Conservation (phyloP, 192 early-diverging fungal genomes). For the Coemansia sp. region DNA sequence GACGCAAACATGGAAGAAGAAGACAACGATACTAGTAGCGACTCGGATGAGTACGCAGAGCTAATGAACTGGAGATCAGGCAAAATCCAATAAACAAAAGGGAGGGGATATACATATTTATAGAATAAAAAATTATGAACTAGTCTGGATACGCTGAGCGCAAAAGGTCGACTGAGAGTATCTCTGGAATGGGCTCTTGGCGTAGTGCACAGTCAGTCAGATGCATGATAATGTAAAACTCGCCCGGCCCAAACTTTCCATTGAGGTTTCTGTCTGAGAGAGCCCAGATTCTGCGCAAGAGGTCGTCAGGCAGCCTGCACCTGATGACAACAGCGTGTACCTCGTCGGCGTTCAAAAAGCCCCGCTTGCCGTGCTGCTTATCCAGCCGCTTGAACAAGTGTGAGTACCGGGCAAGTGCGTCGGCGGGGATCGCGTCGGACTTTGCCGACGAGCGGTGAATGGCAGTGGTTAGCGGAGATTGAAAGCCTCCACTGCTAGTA, state of each 20-base stretch:
- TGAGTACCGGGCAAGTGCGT: conserved; percentile 30
- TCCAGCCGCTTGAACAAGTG: conserved; percentile 36
- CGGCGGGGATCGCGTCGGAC: conserved; percentile 13
- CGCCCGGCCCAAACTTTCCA: conserved; percentile 42
- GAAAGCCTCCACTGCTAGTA: neutral
- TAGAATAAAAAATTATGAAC: neutral
- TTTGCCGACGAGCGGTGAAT: neutral
- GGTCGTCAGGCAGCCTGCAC: conserved; percentile 32
- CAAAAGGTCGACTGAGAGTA: conserved; percentile 33
- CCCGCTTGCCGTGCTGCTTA: conserved; percentile 25
- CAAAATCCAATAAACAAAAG: conserved; percentile 6
- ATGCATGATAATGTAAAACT: conserved; percentile 47
- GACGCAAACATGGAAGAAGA: neutral
- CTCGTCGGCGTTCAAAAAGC: conserved; percentile 23
- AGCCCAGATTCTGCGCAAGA: conserved; percentile 38
- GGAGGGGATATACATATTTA: neutral
- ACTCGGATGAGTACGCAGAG: conserved; percentile 12
- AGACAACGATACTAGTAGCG: conserved; percentile 4
- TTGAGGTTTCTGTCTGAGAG: conserved; percentile 40
- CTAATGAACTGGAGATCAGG: conserved; percentile 25
- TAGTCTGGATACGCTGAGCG: conserved; percentile 30
- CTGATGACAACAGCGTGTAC: conserved; percentile 31
- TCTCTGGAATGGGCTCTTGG: conserved; percentile 35
- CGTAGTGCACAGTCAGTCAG: conserved; percentile 34
- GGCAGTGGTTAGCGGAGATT: neutral